Evolutionary conservation across 768 basidiomycete species (phyloP), one percentile per base, ranked within the genome.

Genomic region (Hortiboletus flavorubellus): DNA sequence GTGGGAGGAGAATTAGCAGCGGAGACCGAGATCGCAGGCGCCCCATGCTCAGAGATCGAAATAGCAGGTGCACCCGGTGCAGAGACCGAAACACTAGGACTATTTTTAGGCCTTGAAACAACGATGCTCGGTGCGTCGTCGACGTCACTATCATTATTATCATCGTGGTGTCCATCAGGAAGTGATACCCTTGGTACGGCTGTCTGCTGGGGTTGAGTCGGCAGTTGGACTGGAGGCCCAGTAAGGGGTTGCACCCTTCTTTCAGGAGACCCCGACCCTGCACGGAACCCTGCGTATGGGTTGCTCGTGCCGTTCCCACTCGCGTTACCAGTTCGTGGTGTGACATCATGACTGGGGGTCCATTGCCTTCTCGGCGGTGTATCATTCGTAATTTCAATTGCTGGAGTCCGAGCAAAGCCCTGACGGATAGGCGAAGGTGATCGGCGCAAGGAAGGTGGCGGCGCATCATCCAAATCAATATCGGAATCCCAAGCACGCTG

Each of bases 171-270:
- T 39, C 39, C 51, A 49, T 55, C 52, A 5, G 76, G 68, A 58
- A 75, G 67, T 16, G 73, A 66, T 50, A 77, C 76, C 58, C 66
- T 78, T n/a, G 78, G 76, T 35, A 83, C 75, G 61, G 78, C 72
- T 5, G 77, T 72, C 41, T 30, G 62, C 34, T 41, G 37, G 14
- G 48, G 8, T n/a, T 41, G 65, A 35, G 44, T 31, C 1, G 45
- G 55, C 37, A 49, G 46, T 35, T 56, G 54, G 6, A 49, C 34
- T 23, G 43, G 34, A 43, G 51, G 44, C 18, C 39, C 55, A 31
- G 54, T 6, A 23, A 21, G 46, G 1, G 44, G 42, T 34, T 49
- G 38, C 6, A 21, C 54, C 60, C 49, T 55, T 53, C 61, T 53
- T 49, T 58, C 61, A 4, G 63, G 65, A 34, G 66, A 65, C 29